Base-by-base conservation (phyloP, 2,329 filamentous ascomycete genomes). In the Verticillium nubilum region DNA sequence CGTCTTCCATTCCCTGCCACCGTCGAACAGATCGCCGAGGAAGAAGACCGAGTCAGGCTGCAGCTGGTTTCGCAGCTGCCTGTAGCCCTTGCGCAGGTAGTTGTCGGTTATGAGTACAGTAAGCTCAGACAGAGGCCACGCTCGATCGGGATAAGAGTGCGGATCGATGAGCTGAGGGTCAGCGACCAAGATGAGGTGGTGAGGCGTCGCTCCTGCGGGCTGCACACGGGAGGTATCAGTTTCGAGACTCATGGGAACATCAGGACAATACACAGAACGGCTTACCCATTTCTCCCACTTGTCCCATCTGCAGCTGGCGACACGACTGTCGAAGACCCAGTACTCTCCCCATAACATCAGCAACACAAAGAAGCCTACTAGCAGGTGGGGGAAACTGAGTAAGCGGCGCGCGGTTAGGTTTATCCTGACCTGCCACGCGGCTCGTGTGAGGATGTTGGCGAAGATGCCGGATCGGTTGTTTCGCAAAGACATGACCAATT, bases 111-210 rank as follows among this genome's bases (percentile, higher is more conserved):
- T 74, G 27, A 75, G 69, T 37, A 82, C 71, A 4, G 83, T 86
- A 37, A 86, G 64, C 12, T 81, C 72, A 62, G 78, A 81, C 19
- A 87, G 69, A 27, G 82, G 80, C 81, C 84, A 86, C 7, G 84
- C 83, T 26, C 93, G 87, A 66, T 89, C 92, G 2, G 92, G 91
- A 69, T 97, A 97, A n/a, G 92, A 96, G 73, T 97, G 91, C 58
- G 92, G 91, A 73, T 97, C 93, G 69, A 95, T 92, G 60, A 97
- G 83, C 72, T 97, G 93, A 52, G 93, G 93, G 70, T 97, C 93
- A 62, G 93, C 92, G 65, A 97, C 81, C 70, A 97, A 87, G 66
- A 91, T 81, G 66, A 96, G 82, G 70, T 88, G 91, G 72, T 98
- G 93, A 28, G 95, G 95, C 33, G 83, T 86, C 56, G 93, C 89